Base-by-base conservation (phyloP, 371 early-diverging fungal species). In the Batrachochytrium dendrobatidis region DNA sequence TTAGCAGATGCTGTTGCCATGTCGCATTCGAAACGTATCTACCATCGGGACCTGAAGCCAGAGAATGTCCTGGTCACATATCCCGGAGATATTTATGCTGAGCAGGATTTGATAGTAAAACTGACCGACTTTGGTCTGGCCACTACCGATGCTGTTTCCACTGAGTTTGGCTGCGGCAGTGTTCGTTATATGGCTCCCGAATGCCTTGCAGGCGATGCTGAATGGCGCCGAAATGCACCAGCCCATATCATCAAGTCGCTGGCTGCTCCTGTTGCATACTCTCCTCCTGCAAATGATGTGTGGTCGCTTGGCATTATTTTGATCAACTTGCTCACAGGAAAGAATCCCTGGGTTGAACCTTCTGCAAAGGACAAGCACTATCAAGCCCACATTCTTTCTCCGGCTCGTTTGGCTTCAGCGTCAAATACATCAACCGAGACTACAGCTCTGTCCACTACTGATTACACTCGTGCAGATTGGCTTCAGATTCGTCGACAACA, bases 111-210 rank as follows among this genome's bases (percentile, higher is more conserved):
- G 28, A 51, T 53, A 33, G 62, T 92, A 59, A 92, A 93, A 67
- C 77, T 97, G 22, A 86, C 92, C 20, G 96, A 95, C 67, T 97
- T 95, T 80, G 96, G 96, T 0, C 81, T 98, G 10, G 86, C 94
- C 2, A 94, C 95, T 1, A 81, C 82, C 6, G 83, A 90, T 22
- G 55, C 59, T 0, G 71, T 72, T 61, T 88, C 89, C 17, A 82
- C 65, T 10, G 94, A 94, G 53, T 84, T 87, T 59, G 94, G 95
- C 2, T 91, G 92, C 68, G 97, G 97, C 6, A 86, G 87, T 17
- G 87, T 90, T 0, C 87, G 90, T 68, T 96, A 96, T 68, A 90
- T 92, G 80, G 90, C 92, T 8, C 97, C 95, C 58, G 94, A 93
- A 49, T 72, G 66, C 53, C 63, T 74, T n/a, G 88, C 85, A 35